phyloP scores from a whole-genome alignment of 495 filamentous ascomycete genomes.

The Aspergillus indologenus region DNA sequence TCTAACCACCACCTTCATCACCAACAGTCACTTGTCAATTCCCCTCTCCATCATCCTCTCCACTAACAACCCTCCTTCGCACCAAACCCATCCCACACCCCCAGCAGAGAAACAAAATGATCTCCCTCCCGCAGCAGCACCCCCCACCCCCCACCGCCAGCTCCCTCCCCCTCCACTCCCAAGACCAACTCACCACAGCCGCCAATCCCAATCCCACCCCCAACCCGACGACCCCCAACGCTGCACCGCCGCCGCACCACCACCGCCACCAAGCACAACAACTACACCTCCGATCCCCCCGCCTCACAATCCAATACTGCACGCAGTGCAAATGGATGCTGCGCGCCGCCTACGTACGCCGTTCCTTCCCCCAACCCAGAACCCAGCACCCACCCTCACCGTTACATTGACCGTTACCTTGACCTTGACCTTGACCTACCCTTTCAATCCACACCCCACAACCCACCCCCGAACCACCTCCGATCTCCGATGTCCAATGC shows the following conservation, averaged over 20 bases:
- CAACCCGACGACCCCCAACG: background rate
- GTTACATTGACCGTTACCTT: no score
- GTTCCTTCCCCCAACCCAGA: slow-evolving; percentile 6
- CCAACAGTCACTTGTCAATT: background rate
- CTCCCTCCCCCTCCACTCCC: background rate
- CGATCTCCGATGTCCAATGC: no score
- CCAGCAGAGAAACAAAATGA: background rate
- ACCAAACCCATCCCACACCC: background rate
- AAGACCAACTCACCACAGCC: slow-evolving; percentile 1
- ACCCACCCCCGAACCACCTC: background rate
- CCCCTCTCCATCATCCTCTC: no score
- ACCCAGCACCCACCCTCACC: no score
- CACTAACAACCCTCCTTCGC: no score
- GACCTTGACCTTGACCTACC: background rate
- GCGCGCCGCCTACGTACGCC: slow-evolving; percentile 72
- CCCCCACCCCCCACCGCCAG: background rate
- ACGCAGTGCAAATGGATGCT: slow-evolving; percentile 93
- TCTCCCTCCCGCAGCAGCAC: slow-evolving; percentile 2
- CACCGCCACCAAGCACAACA: slow-evolving; percentile 14
- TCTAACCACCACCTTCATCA: slow-evolving; percentile 1
- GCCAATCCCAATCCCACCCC: slow-evolving; percentile 6
- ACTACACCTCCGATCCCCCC: slow-evolving; percentile 46
- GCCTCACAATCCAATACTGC: slow-evolving; percentile 75
- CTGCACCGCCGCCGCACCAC: background rate
- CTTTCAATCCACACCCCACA: background rate